Evolutionary conservation across 805 yeast genomes (phyloP).

Genomic region (Myxozyma neotropica): DNA sequence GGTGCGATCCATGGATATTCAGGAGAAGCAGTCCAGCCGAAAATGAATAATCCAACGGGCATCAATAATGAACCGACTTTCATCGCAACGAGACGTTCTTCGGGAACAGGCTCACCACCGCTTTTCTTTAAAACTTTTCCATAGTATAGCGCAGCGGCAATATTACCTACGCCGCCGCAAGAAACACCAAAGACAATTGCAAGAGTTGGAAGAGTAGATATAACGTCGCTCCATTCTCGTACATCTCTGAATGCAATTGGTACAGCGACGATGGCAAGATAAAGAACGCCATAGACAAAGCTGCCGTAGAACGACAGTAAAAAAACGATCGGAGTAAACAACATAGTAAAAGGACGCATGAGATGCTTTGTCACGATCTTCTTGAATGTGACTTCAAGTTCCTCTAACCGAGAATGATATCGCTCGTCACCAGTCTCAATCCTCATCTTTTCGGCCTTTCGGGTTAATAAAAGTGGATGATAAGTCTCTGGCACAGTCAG

Average conservation of each 20-base stretch:
- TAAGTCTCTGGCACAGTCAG: slow-evolving; percentile 44
- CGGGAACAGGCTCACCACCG: slow-evolving; percentile 58
- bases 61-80: slow-evolving; percentile 48
- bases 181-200: slow-evolving; percentile 42
- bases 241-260: slow-evolving; percentile 43
- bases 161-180: slow-evolving; percentile 42
- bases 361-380: slow-evolving; percentile 76
- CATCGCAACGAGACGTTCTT: slow-evolving; percentile 60
- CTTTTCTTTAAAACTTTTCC: slow-evolving; percentile 38
- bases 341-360: slow-evolving; percentile 77
- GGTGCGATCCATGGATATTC: slow-evolving; percentile 58
- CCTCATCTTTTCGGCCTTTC: slow-evolving; percentile 67
- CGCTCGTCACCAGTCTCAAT: slow-evolving; percentile 77
- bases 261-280: slow-evolving; percentile 48
- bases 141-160: slow-evolving; percentile 39
- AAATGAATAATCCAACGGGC: slow-evolving; percentile 59
- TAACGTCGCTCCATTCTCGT: slow-evolving; percentile 43
- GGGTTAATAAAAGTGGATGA: slow-evolving; percentile 55
- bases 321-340: slow-evolving; percentile 53
- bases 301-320: slow-evolving; percentile 48
- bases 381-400: slow-evolving; percentile 65
- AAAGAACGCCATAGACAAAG: slow-evolving; percentile 51
- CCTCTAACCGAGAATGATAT: slow-evolving; percentile 92
- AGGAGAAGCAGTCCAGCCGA: slow-evolving; percentile 62
- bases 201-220: slow-evolving; percentile 42